Conservation (phyloP, 75 land plant genomes). For the Picea sitchensis region DNA sequence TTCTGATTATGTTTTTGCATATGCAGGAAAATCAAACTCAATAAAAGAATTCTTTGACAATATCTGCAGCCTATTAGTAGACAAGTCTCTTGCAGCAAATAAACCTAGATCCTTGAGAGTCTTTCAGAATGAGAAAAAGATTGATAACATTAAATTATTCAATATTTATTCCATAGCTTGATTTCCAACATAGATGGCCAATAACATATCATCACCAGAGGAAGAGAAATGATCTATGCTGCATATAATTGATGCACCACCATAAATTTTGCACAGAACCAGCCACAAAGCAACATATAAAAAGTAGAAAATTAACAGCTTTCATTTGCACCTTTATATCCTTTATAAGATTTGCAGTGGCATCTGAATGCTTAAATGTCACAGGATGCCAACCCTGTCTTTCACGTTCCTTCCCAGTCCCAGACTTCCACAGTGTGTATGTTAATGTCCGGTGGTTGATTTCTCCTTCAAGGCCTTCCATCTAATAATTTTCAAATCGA, state of each 20-base stretch:
- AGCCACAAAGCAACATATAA: neutral
- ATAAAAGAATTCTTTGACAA: no score
- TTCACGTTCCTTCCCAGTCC: constrained; percentile 49
- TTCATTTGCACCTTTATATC: constrained; percentile 67
- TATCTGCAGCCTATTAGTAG: no score
- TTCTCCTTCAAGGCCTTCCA: constrained; percentile 80
- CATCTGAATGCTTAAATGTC: constrained; percentile 77
- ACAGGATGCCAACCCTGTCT: constrained; percentile 97
- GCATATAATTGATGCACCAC: neutral
- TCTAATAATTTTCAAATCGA: constrained; percentile 30
- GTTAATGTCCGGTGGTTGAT: constrained; percentile 76
- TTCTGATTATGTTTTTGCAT: no score
- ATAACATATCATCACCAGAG: neutral
- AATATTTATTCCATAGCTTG: neutral
- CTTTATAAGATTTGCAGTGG: constrained; percentile 56
- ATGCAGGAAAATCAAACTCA: no score
- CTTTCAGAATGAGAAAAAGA: no score
- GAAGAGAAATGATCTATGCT: neutral
- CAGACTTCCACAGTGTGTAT: constrained; percentile 74
- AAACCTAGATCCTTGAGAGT: no score
- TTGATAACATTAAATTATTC: no score
- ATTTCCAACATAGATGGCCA: neutral
- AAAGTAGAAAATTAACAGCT: neutral
- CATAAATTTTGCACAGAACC: neutral
- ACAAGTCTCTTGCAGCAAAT: no score